Conservation (phyloP, 2,329 filamentous ascomycete species). For the Phyllosticta citribraziliensis region DNA sequence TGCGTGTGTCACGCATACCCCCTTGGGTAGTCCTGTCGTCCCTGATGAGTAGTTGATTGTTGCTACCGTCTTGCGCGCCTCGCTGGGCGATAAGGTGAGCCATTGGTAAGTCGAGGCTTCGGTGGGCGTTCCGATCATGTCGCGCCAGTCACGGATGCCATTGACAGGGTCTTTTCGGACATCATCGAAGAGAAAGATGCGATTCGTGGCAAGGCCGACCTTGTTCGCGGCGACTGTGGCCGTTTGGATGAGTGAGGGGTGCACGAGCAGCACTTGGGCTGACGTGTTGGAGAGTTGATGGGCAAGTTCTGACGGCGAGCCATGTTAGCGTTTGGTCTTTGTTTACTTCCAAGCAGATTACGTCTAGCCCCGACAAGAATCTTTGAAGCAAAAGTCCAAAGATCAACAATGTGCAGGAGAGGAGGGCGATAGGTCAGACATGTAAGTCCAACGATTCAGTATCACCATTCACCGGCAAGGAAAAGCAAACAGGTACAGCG, state of each 20-base stretch:
- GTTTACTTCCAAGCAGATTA: neutral
- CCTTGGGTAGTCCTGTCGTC: conserved; percentile 75
- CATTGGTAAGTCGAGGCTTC: conserved; percentile 53
- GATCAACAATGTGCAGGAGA: no score
- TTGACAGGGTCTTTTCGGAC: conserved; percentile 25
- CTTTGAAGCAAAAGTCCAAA: no score
- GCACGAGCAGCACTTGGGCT: conserved; percentile 56
- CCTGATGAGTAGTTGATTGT: conserved; percentile 70
- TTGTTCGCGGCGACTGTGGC: conserved; percentile 56
- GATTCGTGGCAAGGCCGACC: conserved; percentile 44
- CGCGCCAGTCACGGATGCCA: conserved; percentile 50
- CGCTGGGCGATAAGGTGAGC: conserved; percentile 43
- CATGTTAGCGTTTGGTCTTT: neutral
- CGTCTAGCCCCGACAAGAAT: neutral
- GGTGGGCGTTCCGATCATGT: conserved; percentile 42
- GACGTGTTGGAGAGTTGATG: conserved; percentile 66
- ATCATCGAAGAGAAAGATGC: conserved; percentile 54
- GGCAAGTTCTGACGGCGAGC: conserved; percentile 51
- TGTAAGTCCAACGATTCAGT: neutral
- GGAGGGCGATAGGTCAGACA: no score
- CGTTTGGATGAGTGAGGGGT: conserved; percentile 48
- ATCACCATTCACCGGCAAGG: neutral
- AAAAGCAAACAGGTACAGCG: neutral
- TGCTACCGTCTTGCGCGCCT: conserved; percentile 47
- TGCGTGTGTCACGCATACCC: conserved; percentile 69